These are phyloP conservation scores for Aureobasidium melanogenum DNA, from an alignment of 2,329 filamentous ascomycete species.

Conservation along the genomic window DNA sequence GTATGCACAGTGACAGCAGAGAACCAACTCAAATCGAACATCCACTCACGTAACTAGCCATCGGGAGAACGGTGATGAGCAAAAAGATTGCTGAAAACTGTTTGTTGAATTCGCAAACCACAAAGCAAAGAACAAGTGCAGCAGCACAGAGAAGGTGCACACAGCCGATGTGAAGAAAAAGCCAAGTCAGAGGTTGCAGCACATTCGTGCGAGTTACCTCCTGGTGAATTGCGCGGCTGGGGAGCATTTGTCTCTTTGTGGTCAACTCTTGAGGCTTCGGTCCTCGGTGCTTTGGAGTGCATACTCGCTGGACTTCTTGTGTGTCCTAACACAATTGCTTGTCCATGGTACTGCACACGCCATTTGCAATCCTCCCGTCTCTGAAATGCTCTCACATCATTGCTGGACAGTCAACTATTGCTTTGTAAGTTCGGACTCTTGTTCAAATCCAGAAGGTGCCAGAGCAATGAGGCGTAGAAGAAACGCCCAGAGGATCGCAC, in stretches of 20 bases:
- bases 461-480: neutral
- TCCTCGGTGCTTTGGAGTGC: neutral
- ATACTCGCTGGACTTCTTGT: neutral
- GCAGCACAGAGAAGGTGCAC: neutral
- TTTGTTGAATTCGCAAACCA: neutral
- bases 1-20: slow-evolving; percentile 3
- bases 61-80: neutral
- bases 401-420: neutral
- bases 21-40: neutral
- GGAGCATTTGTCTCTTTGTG: neutral
- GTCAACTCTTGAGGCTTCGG: neutral
- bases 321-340: neutral
- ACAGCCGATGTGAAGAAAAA: neutral
- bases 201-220: neutral
- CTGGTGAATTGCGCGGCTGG: neutral
- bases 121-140: neutral
- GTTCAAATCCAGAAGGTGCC: neutral
- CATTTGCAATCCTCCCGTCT: neutral
- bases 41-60: neutral
- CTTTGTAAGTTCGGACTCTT: neutral
- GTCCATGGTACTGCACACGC: neutral
- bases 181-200: neutral
- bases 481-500: neutral
- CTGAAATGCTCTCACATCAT: neutral
- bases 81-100: neutral